These are phyloP conservation scores for Cichorium intybus DNA, from an alignment of 140 eudicot genomes.

Conservation along the genomic window DNA sequence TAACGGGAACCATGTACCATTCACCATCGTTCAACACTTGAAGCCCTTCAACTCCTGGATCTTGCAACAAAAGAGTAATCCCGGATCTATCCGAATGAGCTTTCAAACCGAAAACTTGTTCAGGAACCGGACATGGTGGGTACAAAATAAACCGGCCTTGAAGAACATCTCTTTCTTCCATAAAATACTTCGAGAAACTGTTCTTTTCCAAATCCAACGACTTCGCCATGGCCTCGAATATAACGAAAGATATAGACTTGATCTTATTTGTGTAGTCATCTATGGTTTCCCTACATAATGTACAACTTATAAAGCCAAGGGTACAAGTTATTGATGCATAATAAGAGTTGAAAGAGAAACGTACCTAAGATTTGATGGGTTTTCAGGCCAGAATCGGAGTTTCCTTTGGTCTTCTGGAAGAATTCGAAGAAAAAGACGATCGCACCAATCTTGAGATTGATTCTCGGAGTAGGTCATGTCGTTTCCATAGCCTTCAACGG, in stretches of 20 bases:
- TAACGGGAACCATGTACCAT: slow-evolving; percentile 60
- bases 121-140: slow-evolving; percentile 58
- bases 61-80: slow-evolving; percentile 58
- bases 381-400: slow-evolving; percentile 55
- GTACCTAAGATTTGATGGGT: slow-evolving; percentile 52
- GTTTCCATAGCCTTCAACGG: slow-evolving; percentile 55
- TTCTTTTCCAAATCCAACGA: slow-evolving; percentile 48
- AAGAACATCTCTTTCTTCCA: slow-evolving; percentile 29
- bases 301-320: neutral
- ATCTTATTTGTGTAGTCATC: slow-evolving; percentile 32
- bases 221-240: slow-evolving; percentile 56
- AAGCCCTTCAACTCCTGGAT: slow-evolving; percentile 56
- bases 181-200: slow-evolving; percentile 32
- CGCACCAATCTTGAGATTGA: slow-evolving; percentile 63
- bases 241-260: neutral
- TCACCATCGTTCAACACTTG: slow-evolving; percentile 53
- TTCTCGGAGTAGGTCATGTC: slow-evolving; percentile 34
- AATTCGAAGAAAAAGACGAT: slow-evolving; percentile 41
- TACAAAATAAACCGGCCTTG: slow-evolving; percentile 55
- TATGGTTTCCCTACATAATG: slow-evolving; percentile 41
- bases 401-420: slow-evolving; percentile 37
- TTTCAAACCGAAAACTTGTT: slow-evolving; percentile 42
- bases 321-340: neutral
- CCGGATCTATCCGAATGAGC: slow-evolving; percentile 61
- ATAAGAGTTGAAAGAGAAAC: slow-evolving; percentile 16